Conservation (phyloP, 108 stramenopile species). For the Craspedostauros australis region DNA sequence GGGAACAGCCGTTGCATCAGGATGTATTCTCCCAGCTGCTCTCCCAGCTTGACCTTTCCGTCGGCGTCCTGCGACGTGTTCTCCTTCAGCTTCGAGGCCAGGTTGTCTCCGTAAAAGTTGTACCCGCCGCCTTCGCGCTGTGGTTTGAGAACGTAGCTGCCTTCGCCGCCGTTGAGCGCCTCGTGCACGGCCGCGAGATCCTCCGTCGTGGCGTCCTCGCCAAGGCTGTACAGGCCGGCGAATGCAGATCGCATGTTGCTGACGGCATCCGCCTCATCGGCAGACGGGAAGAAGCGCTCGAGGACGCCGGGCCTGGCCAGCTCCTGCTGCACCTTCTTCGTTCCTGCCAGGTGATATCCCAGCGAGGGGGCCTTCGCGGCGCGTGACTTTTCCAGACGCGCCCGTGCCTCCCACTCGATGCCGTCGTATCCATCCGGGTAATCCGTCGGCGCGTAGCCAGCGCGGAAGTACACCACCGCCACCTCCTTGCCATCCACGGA, state of each 20-base stretch:
- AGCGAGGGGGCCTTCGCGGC: slow-evolving; percentile 92
- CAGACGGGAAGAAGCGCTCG: slow-evolving; percentile 71
- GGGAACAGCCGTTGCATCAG: slow-evolving; percentile 85
- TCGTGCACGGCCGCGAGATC: slow-evolving; percentile 60
- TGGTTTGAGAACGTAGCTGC: slow-evolving; percentile 91
- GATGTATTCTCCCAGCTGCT: slow-evolving; percentile 72
- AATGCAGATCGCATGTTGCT: slow-evolving; percentile 50
- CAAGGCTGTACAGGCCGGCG: slow-evolving; percentile 78
- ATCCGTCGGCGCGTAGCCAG: slow-evolving; percentile 95
- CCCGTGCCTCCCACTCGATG: slow-evolving; percentile 87
- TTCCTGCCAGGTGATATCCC: slow-evolving; percentile 94
- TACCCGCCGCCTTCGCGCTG: slow-evolving; percentile 99
- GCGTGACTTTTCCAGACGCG: slow-evolving; percentile 63
- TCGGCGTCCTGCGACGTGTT: slow-evolving; percentile 31
- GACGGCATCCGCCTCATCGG: slow-evolving; percentile 30
- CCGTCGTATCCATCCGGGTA: slow-evolving; percentile 78
- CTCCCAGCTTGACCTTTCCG: slow-evolving; percentile 11
- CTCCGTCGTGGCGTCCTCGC: slow-evolving; percentile 57
- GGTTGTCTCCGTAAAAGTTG: slow-evolving; percentile 88
- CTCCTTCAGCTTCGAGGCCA: slow-evolving; percentile 47
- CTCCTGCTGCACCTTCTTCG: slow-evolving; percentile 98
- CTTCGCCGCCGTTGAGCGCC: slow-evolving; percentile 59
- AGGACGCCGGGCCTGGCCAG: slow-evolving; percentile 79
- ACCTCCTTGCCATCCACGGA: slow-evolving; percentile 30
- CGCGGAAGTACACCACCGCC: slow-evolving; percentile 90